Conservation (phyloP, 2,329 filamentous ascomycete genomes). For the Magnaporthiopsis poae region DNA sequence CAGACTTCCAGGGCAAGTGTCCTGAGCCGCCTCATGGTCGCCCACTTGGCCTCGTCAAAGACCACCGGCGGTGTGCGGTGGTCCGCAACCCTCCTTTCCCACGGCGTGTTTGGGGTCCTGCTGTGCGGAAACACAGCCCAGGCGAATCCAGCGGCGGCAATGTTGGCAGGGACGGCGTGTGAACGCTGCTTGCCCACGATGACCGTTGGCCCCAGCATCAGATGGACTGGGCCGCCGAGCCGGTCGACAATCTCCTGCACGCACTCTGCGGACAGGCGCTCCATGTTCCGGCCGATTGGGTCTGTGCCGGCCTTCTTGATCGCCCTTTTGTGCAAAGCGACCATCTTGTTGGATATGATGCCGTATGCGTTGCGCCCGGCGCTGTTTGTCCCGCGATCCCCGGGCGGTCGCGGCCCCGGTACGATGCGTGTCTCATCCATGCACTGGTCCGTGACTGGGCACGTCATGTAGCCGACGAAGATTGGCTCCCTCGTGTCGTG, state of each 20-base stretch:
- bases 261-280: background rate
- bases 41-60: background rate
- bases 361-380: background rate
- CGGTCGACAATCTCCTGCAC: background rate
- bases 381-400: background rate
- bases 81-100: background rate
- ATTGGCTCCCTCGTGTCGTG: background rate
- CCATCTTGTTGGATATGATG: background rate
- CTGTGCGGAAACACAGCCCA: background rate
- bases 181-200: too few species aligned
- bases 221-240: background rate
- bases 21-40: background rate
- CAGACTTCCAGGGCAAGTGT: background rate
- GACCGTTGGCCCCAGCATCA: background rate
- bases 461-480: background rate
- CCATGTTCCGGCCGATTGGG: background rate
- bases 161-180: too few species aligned
- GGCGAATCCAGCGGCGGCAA: background rate
- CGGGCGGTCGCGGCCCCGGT: background rate
- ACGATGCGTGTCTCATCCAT: background rate
- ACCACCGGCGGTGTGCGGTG: too few species aligned
- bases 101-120: background rate
- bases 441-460: background rate
- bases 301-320: background rate
- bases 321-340: background rate